Conservation (phyloP, 768 basidiomycete species). For the Nidularia pulvinata region DNA sequence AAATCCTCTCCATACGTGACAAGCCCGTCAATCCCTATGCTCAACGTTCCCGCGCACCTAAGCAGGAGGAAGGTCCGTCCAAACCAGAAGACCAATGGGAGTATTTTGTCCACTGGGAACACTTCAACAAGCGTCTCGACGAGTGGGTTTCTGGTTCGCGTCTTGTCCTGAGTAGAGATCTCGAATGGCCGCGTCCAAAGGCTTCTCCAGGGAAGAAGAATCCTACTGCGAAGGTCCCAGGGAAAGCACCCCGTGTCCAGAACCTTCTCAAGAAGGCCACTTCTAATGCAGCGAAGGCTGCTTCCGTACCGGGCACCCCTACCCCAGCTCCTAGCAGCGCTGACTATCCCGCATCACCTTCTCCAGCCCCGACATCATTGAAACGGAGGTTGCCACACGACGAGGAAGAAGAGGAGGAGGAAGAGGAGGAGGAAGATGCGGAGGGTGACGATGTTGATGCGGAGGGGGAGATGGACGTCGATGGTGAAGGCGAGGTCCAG, state of each 20-base stretch:
- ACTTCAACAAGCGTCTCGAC: conserved; percentile 98
- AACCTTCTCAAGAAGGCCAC: conserved; percentile 71
- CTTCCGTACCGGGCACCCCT: conserved; percentile 60
- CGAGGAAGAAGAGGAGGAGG: conserved; percentile 66
- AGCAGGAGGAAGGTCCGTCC: conserved; percentile 38
- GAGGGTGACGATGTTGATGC: conserved; percentile 60
- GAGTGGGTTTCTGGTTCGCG: conserved; percentile 95
- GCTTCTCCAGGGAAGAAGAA: conserved; percentile 56
- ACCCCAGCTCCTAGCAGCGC: conserved; percentile 38
- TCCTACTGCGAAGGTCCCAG: conserved; percentile 49
- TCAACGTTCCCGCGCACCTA: conserved; percentile 36
- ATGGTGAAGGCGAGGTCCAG: conserved; percentile 74
- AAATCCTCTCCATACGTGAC: conserved; percentile 94
- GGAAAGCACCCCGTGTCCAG: conserved; percentile 60
- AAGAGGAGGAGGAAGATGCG: conserved; percentile 59
- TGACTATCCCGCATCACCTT: conserved; percentile 49
- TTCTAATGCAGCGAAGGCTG: conserved; percentile 58
- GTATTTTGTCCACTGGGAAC: conserved; percentile 98
- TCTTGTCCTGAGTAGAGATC: conserved; percentile 78
- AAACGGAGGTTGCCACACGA: conserved; percentile 73
- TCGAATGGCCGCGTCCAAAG: conserved; percentile 97
- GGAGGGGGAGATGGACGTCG: conserved; percentile 75
- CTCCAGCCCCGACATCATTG: conserved; percentile 49
- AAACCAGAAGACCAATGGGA: conserved; percentile 82
- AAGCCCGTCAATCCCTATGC: conserved; percentile 69